Base-by-base conservation (phyloP, 2,329 filamentous ascomycete species). In the Ophiocordyceps camponoti-saundersi region DNA sequence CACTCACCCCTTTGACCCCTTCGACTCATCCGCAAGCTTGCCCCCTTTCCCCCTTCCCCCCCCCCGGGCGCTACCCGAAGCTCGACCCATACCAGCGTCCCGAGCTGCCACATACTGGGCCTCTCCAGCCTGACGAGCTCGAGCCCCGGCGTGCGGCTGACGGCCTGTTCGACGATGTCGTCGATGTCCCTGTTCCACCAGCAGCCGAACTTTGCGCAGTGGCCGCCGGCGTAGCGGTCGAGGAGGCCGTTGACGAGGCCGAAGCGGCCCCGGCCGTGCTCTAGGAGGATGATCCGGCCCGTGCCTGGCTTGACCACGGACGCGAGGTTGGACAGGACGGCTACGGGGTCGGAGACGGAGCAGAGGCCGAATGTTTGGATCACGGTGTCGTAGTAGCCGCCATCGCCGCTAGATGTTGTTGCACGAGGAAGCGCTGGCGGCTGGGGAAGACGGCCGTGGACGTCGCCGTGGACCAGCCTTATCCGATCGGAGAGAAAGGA, bases 111-210 rank as follows among this genome's bases (percentile, higher is more conserved):
- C 53, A 68, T 58, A 46, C 68, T 68, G 3, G 75, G 75, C 45
- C 72, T 66, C 52, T 72, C 63, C 21, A 80, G 57, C 50, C 65
- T 62, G 42, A 80, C 68, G 40, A 81, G 62, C 57, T 79, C 71
- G 45, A 82, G 61, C 2, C 75, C 75, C 0, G 72, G 73, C 3
- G 72, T 65, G 45, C 57, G 56, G 45, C 54, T 51, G 20, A 63
- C 63, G 29, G 75, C 77, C 49, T 70, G 65, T 46, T 67, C 61
- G 10, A 80, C 68, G 29, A 80, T 65, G 32, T 55, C 61, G 53
- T 72, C 70, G 49, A 82, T 71, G 55, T 81, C 77, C 46, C 78
- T 65, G 61, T 82, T 82, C 77, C 77, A 81, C 78, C 78, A 81
- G 62, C 78, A 82, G 3, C 78, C 78, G 55, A 75, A 81, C 53